phyloP scores from a whole-genome alignment of 2,329 filamentous ascomycete species.

The Pestalotiopsis sp. region DNA sequence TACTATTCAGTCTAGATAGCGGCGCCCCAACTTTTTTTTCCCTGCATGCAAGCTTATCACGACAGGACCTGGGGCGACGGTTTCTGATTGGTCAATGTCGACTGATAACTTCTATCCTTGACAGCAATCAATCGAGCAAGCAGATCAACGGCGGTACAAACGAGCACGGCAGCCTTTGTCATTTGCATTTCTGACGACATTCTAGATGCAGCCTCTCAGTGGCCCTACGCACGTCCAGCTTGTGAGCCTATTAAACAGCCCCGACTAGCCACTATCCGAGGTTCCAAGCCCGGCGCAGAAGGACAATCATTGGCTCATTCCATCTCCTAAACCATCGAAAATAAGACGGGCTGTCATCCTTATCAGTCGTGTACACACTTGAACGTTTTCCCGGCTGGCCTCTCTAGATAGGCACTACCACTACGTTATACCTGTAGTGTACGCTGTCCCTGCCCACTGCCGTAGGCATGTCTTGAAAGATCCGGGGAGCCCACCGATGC shows the following conservation, averaged over 20 bases:
- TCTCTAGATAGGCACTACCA: background rate
- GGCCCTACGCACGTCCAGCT: background rate
- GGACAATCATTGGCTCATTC: slow-evolving; percentile 19
- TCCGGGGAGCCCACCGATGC: background rate
- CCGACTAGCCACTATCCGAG: background rate
- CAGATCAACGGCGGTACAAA: background rate
- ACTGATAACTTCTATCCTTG: slow-evolving; percentile 9
- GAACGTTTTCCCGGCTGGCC: slow-evolving; percentile 9
- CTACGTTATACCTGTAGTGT: background rate
- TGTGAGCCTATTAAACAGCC: background rate
- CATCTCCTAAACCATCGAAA: slow-evolving; percentile 18
- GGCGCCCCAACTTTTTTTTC: background rate
- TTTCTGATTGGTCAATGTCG: slow-evolving; percentile 5
- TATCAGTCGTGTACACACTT: background rate
- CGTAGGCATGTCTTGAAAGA: background rate
- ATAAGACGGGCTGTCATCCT: background rate
- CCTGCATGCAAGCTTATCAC: slow-evolving; percentile 11
- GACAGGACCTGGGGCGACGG: background rate
- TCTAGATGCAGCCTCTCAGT: background rate
- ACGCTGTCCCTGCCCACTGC: background rate
- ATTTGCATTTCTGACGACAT: background rate
- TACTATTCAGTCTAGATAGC: background rate
- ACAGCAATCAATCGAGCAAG: slow-evolving; percentile 4
- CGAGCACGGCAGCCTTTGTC: background rate
- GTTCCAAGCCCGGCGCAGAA: background rate